Conservation (phyloP, 2,329 filamentous ascomycete species). For the Colletotrichum sp. region DNA sequence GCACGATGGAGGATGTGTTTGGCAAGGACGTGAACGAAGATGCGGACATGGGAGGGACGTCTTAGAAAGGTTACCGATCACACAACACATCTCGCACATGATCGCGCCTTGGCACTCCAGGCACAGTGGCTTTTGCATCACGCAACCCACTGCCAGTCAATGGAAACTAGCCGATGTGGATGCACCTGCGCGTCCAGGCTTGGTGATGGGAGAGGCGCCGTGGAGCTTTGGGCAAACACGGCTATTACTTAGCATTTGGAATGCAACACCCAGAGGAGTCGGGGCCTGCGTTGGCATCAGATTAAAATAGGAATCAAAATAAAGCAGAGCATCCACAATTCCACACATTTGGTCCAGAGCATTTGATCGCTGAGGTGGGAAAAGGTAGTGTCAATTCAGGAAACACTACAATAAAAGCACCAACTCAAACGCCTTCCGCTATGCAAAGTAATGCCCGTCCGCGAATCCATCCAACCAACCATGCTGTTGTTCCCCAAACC, state of each 20-base stretch:
- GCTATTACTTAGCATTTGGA: background rate
- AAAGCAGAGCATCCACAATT: background rate
- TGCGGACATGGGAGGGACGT: conserved; percentile 43
- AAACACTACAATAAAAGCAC: background rate
- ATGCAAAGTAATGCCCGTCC: conserved; percentile 6
- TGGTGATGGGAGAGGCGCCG: background rate
- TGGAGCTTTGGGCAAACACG: background rate
- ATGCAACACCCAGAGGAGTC: background rate
- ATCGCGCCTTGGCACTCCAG: background rate
- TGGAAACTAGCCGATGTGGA: background rate
- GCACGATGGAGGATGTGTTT: conserved; percentile 60
- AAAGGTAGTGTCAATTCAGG: background rate
- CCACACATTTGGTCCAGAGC: background rate
- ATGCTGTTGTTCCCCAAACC: background rate
- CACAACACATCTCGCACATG: background rate
- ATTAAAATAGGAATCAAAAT: background rate
- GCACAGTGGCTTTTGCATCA: background rate
- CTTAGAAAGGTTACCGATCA: background rate
- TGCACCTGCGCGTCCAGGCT: background rate
- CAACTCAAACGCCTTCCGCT: conserved; percentile 18
- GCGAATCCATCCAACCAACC: background rate
- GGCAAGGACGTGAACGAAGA: conserved; percentile 62
- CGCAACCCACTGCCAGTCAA: background rate
- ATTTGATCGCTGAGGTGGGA: background rate
- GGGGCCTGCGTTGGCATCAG: background rate